These are phyloP conservation scores for Cyclotella choctawhatcheeana DNA, from an alignment of 108 stramenopile genomes.

Conservation along the genomic window DNA sequence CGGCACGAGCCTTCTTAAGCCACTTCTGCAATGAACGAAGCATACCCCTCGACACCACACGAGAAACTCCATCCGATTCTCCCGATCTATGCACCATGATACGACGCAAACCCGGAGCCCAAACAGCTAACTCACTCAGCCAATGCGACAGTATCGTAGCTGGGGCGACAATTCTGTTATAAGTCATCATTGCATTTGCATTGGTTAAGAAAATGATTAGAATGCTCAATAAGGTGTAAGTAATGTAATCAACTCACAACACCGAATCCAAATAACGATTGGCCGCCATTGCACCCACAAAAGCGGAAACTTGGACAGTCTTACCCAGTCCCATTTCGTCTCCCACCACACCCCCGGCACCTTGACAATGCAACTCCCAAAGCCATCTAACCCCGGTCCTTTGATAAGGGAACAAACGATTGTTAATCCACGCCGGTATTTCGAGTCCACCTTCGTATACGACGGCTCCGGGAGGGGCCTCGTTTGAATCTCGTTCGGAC, in stretches of 20 bases:
- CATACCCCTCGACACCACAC: constrained; percentile 45
- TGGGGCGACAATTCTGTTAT: constrained; percentile 88
- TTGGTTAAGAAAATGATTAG: too few relatives aligned
- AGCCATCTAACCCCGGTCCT: constrained; percentile 89
- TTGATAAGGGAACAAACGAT: constrained; percentile 87
- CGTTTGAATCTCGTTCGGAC: constrained; percentile 69
- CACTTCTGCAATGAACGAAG: constrained; percentile 59
- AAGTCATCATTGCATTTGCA: too few relatives aligned
- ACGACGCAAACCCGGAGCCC: constrained; percentile 92
- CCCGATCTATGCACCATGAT: constrained; percentile 83
- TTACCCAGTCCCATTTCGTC: constrained; percentile 87
- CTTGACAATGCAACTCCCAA: constrained; percentile 94
- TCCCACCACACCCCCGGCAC: constrained; percentile 88
- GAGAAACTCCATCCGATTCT: constrained; percentile 58
- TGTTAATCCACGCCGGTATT: constrained; percentile 84
- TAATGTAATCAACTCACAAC: too few relatives aligned
- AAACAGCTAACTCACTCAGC: constrained; percentile 86
- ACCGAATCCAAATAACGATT: constrained; percentile 73
- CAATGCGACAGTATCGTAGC: constrained; percentile 96
- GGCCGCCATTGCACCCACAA: constrained; percentile 86
- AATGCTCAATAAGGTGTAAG: too few relatives aligned
- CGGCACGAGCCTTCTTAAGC: constrained; percentile 60
- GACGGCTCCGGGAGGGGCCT: constrained; percentile 66
- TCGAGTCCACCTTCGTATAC: constrained; percentile 70
- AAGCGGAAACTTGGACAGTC: constrained; percentile 94